Conservation (phyloP, 2,329 filamentous ascomycete genomes). For the Pseudogymnoascus sp. region DNA sequence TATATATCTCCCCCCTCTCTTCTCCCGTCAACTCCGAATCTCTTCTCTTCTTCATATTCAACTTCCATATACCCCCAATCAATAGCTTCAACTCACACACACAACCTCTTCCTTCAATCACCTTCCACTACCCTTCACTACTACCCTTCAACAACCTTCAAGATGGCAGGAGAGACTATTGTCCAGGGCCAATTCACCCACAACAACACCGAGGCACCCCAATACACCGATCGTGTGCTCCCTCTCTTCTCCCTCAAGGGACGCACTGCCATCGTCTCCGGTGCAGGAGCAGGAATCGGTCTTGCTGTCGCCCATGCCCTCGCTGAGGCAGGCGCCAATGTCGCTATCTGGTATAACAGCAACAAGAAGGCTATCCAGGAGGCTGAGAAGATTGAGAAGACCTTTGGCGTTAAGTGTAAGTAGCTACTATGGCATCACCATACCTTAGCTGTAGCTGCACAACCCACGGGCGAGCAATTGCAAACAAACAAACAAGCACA, state of each 20-base stretch:
- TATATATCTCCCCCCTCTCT: neutral
- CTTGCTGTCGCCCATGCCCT: slow-evolving; percentile 54
- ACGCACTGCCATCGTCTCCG: slow-evolving; percentile 61
- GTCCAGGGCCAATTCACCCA: slow-evolving; percentile 45
- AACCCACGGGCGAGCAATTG: neutral
- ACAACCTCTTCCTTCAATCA: neutral
- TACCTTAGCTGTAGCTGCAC: no score
- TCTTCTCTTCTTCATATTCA: slow-evolving; percentile 5
- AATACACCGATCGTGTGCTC: slow-evolving; percentile 44
- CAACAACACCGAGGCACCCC: slow-evolving; percentile 43
- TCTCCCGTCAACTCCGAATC: neutral
- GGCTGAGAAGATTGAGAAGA: slow-evolving; percentile 55
- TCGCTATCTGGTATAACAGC: slow-evolving; percentile 65
- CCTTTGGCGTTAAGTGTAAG: slow-evolving; percentile 61
- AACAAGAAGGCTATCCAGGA: slow-evolving; percentile 56
- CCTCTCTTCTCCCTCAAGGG: slow-evolving; percentile 62
- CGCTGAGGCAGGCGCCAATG: slow-evolving; percentile 63
- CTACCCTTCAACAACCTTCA: neutral
- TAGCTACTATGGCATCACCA: slow-evolving; percentile 13
- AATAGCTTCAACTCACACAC: neutral
- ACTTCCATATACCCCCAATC: neutral
- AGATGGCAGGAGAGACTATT: slow-evolving; percentile 18
- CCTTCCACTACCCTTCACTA: neutral
- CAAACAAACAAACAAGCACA: slow-evolving; percentile 8
- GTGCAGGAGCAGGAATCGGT: slow-evolving; percentile 63